Evolutionary conservation across 164 flowering plant genomes (phyloP).

Genomic region (Tetracentron sinense): DNA sequence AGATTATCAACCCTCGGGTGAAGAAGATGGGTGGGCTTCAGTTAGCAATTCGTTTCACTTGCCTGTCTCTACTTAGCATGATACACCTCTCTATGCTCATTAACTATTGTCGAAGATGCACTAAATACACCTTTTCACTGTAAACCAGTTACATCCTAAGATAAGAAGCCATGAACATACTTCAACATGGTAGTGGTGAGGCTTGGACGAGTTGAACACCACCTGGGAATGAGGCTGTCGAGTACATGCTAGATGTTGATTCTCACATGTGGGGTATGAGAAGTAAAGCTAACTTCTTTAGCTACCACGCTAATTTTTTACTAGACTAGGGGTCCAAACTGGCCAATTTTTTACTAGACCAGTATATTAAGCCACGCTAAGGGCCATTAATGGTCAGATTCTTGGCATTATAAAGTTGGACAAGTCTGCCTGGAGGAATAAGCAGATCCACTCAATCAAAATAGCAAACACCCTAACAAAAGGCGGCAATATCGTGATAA

Average conservation of each 20-base stretch:
- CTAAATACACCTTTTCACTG: conserved; percentile 38
- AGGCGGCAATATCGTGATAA: no score
- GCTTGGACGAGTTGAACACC: conserved; percentile 56
- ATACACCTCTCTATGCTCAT: conserved; percentile 28
- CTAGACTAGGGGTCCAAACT: no score
- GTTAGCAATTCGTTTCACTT: conserved; percentile 49
- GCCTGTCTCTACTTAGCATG: conserved; percentile 33
- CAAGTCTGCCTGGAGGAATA: no score
- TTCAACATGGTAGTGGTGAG: conserved; percentile 29
- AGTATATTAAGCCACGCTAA: no score
- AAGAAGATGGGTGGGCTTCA: conserved; percentile 66
- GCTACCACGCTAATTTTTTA: no score
- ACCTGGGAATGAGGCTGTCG: conserved; percentile 48
- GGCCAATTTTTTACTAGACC: no score
- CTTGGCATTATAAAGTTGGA: no score
- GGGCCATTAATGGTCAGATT: no score
- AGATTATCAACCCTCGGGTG: conserved; percentile 55
- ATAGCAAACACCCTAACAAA: no score
- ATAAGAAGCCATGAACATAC: conserved; percentile 40
- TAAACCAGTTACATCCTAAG: conserved; percentile 32
- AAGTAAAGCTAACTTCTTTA: conserved; percentile 43
- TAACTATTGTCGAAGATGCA: conserved; percentile 54
- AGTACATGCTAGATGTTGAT: conserved; percentile 60
- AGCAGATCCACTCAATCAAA: no score
- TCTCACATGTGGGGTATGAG: conserved; percentile 52